phyloP scores from a whole-genome alignment of 163 green algal genomes.

The Chloromonas sp. region DNA sequence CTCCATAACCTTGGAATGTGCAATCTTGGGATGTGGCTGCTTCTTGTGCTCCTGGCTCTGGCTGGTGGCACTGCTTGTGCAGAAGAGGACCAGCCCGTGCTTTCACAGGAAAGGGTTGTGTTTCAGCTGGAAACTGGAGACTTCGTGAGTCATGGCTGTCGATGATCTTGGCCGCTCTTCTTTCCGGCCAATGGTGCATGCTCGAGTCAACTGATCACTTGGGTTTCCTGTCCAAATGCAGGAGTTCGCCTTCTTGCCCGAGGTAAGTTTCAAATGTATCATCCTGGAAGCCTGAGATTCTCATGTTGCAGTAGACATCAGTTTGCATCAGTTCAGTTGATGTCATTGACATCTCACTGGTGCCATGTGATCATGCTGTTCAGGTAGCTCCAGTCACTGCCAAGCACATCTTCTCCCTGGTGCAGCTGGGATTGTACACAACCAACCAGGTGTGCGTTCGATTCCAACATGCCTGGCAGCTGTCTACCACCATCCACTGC shows the following conservation, averaged over 20 bases:
- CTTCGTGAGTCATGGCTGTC: constrained; percentile 1
- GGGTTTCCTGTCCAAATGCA: background rate
- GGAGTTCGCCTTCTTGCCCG: constrained; percentile 4
- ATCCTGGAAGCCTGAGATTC: no score
- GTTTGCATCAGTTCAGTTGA: no score
- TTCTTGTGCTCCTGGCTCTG: background rate
- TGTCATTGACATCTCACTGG: no score
- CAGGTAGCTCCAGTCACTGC: constrained; percentile 70
- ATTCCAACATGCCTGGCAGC: no score
- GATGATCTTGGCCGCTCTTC: background rate
- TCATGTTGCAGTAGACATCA: no score
- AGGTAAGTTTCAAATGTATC: background rate
- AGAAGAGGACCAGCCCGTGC: background rate
- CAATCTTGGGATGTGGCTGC: background rate
- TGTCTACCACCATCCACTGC: no score
- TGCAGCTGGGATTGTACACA: constrained; percentile 53
- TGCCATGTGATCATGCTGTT: no score
- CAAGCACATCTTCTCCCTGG: constrained; percentile 71
- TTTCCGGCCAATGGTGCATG: no score
- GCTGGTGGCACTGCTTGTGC: background rate
- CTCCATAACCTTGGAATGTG: no score
- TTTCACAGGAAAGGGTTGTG: constrained; percentile 20
- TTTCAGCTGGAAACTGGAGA: constrained; percentile 20
- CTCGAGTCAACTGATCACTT: no score
- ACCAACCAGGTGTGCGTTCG: constrained; percentile 8